phyloP scores from a whole-genome alignment of 805 yeast species.

The Saccharomyces eubayanus region DNA sequence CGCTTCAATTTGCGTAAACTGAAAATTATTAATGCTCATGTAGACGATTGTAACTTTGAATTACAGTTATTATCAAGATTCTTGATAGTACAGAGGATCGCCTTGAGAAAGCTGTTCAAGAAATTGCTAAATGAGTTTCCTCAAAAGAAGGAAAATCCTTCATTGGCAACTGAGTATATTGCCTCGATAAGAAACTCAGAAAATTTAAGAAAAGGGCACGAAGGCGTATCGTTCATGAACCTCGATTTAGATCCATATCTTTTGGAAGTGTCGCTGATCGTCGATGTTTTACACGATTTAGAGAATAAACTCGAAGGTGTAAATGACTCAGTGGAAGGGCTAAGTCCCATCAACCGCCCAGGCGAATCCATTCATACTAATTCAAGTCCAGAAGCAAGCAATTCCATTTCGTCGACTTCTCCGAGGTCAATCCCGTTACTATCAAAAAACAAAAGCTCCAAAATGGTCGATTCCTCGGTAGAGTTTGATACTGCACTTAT shows the following conservation, averaged over 20 bases:
- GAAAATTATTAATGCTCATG: slow-evolving; percentile 11
- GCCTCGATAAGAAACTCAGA: slow-evolving; percentile 10
- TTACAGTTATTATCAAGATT: slow-evolving; percentile 49
- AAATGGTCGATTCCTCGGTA: slow-evolving; percentile 8
- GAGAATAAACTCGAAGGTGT: slow-evolving; percentile 1
- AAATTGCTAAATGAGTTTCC: slow-evolving; percentile 33
- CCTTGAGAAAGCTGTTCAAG: slow-evolving; percentile 51
- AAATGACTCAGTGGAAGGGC: background rate
- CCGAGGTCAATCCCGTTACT: background rate
- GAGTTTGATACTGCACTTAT: slow-evolving; percentile 34
- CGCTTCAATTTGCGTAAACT: slow-evolving; percentile 3
- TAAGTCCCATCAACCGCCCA: background rate
- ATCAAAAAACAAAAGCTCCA: slow-evolving; percentile 1
- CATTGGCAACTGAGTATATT: slow-evolving; percentile 10
- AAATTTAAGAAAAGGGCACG: slow-evolving; percentile 27
- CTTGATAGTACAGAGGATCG: slow-evolving; percentile 52
- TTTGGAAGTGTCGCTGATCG: slow-evolving; percentile 37
- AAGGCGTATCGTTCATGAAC: slow-evolving; percentile 39
- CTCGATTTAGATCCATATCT: slow-evolving; percentile 44
- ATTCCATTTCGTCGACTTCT: background rate
- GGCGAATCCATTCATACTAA: background rate
- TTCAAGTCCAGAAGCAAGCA: background rate
- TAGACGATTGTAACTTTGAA: slow-evolving; percentile 26
- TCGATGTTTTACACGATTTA: slow-evolving; percentile 32
- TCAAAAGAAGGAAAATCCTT: slow-evolving; percentile 2